Evolutionary conservation across 78 protist genomes (phyloP).

Genomic region (Protostelium mycophagum): DNA sequence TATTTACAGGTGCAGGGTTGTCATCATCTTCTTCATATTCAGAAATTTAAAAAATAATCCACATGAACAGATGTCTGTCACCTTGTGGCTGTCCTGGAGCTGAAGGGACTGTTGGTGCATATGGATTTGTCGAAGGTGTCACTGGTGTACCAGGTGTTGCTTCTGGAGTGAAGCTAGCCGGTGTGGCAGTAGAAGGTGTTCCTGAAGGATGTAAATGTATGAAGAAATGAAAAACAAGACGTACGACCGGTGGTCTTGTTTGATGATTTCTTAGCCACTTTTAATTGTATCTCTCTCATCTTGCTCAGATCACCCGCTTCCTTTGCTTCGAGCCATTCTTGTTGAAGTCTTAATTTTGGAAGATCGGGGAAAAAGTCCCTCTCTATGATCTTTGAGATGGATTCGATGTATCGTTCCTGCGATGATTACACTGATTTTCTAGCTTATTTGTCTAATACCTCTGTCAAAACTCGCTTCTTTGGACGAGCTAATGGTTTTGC

Average conservation of each 20-base stretch:
- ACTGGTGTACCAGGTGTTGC: background rate
- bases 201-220: background rate
- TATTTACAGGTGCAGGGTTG: background rate
- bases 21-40: background rate
- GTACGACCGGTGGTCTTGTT: background rate
- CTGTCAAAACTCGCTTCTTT: background rate
- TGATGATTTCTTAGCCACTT: conserved; percentile 11
- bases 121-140: background rate
- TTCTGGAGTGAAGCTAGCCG: background rate
- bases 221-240: too few relatives aligned
- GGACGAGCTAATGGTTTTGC: background rate
- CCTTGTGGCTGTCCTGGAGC: background rate
- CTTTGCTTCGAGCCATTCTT: conserved; percentile 48
- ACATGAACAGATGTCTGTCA: background rate
- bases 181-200: conserved; percentile 13
- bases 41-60: background rate
- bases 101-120: background rate
- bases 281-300: conserved; percentile 27
- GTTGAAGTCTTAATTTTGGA: conserved; percentile 28
- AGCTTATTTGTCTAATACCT: background rate
- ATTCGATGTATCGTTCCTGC: conserved; percentile 38
- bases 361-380: conserved; percentile 72
- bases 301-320: conserved; percentile 43
- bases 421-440: background rate
- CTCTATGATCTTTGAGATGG: conserved; percentile 31